Conservation (phyloP, 73 alveolate species). For the Paramecium octaurelia region DNA sequence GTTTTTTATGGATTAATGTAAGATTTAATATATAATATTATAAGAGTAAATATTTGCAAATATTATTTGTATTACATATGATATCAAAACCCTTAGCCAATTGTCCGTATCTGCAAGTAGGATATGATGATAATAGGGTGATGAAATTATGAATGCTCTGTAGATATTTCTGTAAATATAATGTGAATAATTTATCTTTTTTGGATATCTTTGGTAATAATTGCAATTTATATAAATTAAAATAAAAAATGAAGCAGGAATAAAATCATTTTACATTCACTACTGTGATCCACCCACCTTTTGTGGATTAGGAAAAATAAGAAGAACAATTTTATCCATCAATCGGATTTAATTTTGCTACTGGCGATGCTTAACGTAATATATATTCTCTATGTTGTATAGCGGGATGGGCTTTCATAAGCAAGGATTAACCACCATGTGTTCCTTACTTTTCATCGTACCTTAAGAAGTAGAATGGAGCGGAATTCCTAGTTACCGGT, state of each 20-base stretch:
- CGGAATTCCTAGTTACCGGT: background rate
- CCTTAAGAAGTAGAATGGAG: background rate
- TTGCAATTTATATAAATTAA: background rate
- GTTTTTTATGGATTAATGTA: background rate
- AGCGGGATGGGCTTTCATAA: background rate
- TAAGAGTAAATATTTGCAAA: background rate
- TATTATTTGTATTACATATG: background rate
- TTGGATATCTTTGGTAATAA: background rate
- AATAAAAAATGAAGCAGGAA: background rate
- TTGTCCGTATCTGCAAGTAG: background rate
- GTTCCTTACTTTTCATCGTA: background rate
- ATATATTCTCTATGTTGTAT: background rate
- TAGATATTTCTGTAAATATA: background rate
- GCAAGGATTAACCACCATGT: background rate
- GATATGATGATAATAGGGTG: background rate
- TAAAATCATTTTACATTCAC: background rate
- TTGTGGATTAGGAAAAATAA: background rate
- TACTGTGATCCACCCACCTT: background rate
- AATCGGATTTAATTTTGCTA: background rate
- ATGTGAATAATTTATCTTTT: background rate
- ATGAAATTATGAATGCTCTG: background rate
- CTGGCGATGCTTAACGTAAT: background rate
- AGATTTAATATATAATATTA: background rate
- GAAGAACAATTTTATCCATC: conserved; percentile 19
- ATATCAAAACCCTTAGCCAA: background rate